Evolutionary conservation across 2,329 filamentous ascomycete genomes (phyloP).

Genomic region (Ophiostoma piceae): DNA sequence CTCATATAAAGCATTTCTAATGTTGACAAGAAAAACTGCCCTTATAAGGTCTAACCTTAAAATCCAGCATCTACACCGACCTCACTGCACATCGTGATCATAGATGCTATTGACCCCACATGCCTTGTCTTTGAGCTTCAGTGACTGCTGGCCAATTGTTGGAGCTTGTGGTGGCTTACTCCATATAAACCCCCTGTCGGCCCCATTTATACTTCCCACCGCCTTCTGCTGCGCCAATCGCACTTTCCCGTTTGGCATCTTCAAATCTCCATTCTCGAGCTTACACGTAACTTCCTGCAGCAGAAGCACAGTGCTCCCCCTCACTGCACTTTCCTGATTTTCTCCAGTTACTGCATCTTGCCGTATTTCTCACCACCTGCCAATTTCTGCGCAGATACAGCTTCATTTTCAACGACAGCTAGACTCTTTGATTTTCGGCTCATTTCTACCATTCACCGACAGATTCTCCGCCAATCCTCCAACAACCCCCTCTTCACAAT

Average conservation of each 20-base stretch:
- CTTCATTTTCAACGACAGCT: background rate
- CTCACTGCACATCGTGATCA: background rate
- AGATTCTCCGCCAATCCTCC: background rate
- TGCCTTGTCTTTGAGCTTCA: background rate
- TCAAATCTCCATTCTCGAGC: background rate
- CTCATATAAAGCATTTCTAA: too few species aligned
- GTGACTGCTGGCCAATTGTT: conserved; percentile 18
- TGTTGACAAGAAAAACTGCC: too few species aligned
- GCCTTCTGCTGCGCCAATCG: conserved; percentile 16
- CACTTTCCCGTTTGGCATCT: conserved; percentile 19
- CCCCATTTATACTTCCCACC: conserved; percentile 14
- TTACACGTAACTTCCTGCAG: conserved; percentile 9
- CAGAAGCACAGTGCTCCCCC: background rate
- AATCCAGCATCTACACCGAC: background rate
- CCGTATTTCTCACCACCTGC: background rate
- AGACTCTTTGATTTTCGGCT: background rate
- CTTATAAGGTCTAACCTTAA: too few species aligned
- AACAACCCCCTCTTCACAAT: conserved; percentile 37
- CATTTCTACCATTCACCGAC: too few species aligned
- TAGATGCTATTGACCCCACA: background rate
- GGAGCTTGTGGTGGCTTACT: conserved; percentile 21
- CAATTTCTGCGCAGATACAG: background rate
- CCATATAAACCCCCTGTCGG: background rate
- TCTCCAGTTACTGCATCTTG: background rate
- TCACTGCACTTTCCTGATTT: conserved; percentile 4